Base-by-base conservation (phyloP, 2,329 filamentous ascomycete species). In the Diplodia scrobiculata region DNA sequence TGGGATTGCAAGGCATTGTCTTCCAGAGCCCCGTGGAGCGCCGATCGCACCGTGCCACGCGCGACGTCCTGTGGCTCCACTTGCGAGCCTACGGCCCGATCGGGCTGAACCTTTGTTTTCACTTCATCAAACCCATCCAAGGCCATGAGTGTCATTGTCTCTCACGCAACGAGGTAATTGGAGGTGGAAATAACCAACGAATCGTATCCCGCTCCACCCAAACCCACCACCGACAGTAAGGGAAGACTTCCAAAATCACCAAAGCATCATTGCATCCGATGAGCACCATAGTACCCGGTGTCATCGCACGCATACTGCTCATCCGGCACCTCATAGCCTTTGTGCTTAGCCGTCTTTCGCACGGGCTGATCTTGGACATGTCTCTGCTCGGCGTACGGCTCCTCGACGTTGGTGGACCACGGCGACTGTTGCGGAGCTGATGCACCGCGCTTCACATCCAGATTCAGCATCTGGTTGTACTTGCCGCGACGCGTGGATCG, bases 381-480 rank as follows among this genome's bases (percentile, higher is more conserved):
- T 70, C 63, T 71, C 72, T 45, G 68, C 73, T 55, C 29, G 65
- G 64, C 58, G 47, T 70, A 66, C 14, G 74, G 71, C 29, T 71
- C 71, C 29, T 75, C 73, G 71, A 73, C 75, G n/a, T 71, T 55
- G 29, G 41, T 32, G 36, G 63, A 47, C 48, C 34, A 70, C 63
- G 11, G 66, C 55, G n/a, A 68, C 69, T 13, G 60, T 59, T 10
- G 70, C 64, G 27, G 11, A n/a, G 4, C 45, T 9, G 51, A 34
- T 5, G 5, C 27, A 29, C 6, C 29, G 34, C 55, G 65, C 66
- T 77, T 76, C 41, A 68, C 64, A 55, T 79, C 74, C n/a, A 74
- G 67, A 70, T 78, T 77, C 17, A 77, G 75, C 77, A 86, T 79
- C 17, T 77, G 78, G 63, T 78, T 75, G 71, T 87, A 86, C 5